Evolutionary conservation across 1,284 basidiomycete species (phyloP), one percentile per base, ranked within the genome.

Genomic region (Austropuccinia psidii): DNA sequence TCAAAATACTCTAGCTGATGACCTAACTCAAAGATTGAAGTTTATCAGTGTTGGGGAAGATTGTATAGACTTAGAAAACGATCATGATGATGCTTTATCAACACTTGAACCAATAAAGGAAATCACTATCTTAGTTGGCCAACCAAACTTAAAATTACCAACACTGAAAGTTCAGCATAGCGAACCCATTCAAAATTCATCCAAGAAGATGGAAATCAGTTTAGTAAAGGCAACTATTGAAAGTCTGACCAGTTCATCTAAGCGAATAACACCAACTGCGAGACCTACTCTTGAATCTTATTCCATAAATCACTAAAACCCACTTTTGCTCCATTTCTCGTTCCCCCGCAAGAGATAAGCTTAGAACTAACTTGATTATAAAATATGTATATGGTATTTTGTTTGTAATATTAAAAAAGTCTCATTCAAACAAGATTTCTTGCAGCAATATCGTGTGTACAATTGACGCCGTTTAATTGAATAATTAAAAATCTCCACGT

Each of bases 1-100:
- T 80, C 81, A 84, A 6, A 83, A 87, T 4, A 90, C 94, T 4
- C 85, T 98, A 39, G 95, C 95, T 0, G 88, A 91, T 29, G 95
- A 98, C 80, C 86, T 98, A 76, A 90, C 93, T 54, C 81, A 84
- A 17, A 92, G 93, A 8, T 83, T 97, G 43, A 80, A 83, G 65
- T 79, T 79, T n/a, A 77, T 85, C 7, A 80, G 81, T 75, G 75
- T 83, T 37, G 78, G 77, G 19, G 74, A 74, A 15, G 90, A 86
- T 74, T 87, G 89, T 21, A 87, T 89, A 78, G 86, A 88, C 75
- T 80, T 77, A 15, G 80, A 62, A 4, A 80, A 81, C 19, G 77
- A 76, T 2, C 80, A 81, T 13, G 77, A 74, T 19, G 75, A 0
- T 82, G 80, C 39, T 29, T 65, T 57, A 2, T 5, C 29, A 39